Evolutionary conservation across 345 rosid genomes (phyloP).

Genomic region (Pelargonium nanum): DNA sequence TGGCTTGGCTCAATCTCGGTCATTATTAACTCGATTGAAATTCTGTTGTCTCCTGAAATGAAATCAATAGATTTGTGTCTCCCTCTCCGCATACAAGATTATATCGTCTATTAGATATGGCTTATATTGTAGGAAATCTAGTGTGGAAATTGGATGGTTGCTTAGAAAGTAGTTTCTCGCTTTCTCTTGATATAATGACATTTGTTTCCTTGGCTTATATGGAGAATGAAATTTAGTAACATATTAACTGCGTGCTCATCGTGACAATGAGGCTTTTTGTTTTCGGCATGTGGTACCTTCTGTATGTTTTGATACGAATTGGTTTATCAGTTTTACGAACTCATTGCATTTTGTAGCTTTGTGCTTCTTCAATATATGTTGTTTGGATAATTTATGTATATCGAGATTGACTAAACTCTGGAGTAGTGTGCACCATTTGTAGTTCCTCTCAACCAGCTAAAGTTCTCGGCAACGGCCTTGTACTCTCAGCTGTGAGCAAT

Average conservation of each 20-base stretch:
- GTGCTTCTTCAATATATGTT: not conserved
- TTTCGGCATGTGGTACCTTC: too few species aligned
- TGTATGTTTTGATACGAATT: too few species aligned
- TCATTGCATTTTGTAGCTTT: not conserved
- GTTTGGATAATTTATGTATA: not conserved
- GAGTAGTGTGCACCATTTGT: not conserved
- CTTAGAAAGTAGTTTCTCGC: not conserved
- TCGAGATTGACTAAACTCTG: not conserved
- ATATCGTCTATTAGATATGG: not conserved
- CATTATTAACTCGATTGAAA: too few species aligned
- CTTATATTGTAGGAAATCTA: not conserved
- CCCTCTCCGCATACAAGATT: too few species aligned
- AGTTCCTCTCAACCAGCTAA: not conserved
- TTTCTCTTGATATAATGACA: not conserved
- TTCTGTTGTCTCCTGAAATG: too few species aligned
- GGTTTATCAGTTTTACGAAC: not conserved
- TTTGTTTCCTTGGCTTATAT: not conserved
- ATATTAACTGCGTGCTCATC: too few species aligned
- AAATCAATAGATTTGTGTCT: too few species aligned
- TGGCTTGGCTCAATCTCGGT: too few species aligned
- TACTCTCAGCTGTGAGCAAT: constrained; percentile 6
- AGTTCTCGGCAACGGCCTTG: not conserved
- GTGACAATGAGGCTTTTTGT: too few species aligned
- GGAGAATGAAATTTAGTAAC: too few species aligned
- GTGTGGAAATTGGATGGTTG: not conserved